Conservation (phyloP, 768 basidiomycete species). For the Dacryopinax spathularia region DNA sequence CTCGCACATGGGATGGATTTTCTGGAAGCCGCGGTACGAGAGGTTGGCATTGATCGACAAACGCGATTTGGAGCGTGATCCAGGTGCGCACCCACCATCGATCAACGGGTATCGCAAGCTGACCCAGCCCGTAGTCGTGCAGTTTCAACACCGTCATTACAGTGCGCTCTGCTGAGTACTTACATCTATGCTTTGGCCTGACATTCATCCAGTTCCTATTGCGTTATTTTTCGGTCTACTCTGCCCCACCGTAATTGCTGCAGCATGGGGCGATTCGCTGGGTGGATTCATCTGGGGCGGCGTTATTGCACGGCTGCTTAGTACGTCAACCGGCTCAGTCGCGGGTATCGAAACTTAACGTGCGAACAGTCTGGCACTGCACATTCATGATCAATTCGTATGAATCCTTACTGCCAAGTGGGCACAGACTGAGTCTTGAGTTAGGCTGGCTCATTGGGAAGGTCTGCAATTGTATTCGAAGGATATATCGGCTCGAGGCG, state of each 20-base stretch:
- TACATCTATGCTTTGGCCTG: neutral
- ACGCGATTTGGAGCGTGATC: slow-evolving; percentile 53
- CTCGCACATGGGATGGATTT: slow-evolving; percentile 79
- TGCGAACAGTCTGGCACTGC: slow-evolving; percentile 47
- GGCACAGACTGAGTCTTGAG: slow-evolving; percentile 14
- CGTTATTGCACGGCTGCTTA: slow-evolving; percentile 44
- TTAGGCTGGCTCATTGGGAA: slow-evolving; percentile 63
- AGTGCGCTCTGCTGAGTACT: slow-evolving; percentile 25
- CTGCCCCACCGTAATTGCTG: slow-evolving; percentile 42
- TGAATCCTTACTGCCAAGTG: neutral
- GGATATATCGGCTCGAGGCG: slow-evolving; percentile 64
- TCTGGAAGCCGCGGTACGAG: slow-evolving; percentile 55
- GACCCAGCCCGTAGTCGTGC: slow-evolving; percentile 35
- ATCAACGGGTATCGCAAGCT: neutral
- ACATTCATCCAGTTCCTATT: slow-evolving; percentile 35
- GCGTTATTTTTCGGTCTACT: slow-evolving; percentile 47
- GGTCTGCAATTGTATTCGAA: slow-evolving; percentile 69
- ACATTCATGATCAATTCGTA: slow-evolving; percentile 61
- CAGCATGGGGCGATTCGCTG: slow-evolving; percentile 44
- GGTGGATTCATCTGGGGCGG: slow-evolving; percentile 63
- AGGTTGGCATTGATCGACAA: slow-evolving; percentile 49
- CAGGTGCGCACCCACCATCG: slow-evolving; percentile 32
- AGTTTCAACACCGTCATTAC: slow-evolving; percentile 57
- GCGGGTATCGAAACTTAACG: neutral
- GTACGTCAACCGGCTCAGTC: slow-evolving; percentile 25